phyloP scores from a whole-genome alignment of 345 rosid species.

The Corchorus capsularis region DNA sequence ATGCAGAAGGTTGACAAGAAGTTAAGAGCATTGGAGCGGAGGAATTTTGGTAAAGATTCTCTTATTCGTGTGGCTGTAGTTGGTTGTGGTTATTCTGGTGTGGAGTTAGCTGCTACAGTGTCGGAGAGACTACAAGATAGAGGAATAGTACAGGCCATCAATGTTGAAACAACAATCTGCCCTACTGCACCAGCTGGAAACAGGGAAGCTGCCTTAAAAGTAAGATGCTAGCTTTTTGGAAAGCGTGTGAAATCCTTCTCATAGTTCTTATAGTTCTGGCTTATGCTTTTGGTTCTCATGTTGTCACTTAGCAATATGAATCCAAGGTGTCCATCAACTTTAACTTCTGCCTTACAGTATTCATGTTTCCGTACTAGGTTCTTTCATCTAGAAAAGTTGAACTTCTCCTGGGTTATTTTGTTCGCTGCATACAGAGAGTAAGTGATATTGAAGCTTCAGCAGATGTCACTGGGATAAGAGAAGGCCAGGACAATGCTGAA shows the following conservation, averaged over 20 bases:
- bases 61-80: slow-evolving; percentile 69
- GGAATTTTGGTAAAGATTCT: slow-evolving; percentile 58
- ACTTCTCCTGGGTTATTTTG: slow-evolving; percentile 77
- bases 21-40: slow-evolving; percentile 68
- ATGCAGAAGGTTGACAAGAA: slow-evolving; percentile 71
- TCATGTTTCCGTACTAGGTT: slow-evolving; percentile 49
- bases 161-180: slow-evolving; percentile 69
- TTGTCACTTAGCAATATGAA: background rate
- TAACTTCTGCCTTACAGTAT: slow-evolving; percentile 12
- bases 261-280: background rate
- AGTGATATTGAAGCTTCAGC: slow-evolving; percentile 36
- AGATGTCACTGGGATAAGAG: slow-evolving; percentile 26
- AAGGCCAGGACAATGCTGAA: slow-evolving; percentile 18
- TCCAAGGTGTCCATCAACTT: background rate
- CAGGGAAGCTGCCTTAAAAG: slow-evolving; percentile 86
- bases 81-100: slow-evolving; percentile 95
- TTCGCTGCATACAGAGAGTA: slow-evolving; percentile 44
- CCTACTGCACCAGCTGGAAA: slow-evolving; percentile 87
- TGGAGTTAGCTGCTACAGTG: slow-evolving; percentile 94
- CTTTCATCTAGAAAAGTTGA: slow-evolving; percentile 78
- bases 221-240: slow-evolving; percentile 28
- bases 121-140: slow-evolving; percentile 83
- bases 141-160: slow-evolving; percentile 78
- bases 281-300: background rate
- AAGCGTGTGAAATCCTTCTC: background rate